Evolutionary conservation across 768 basidiomycete species (phyloP).

Genomic region (Amanita exitialis): DNA sequence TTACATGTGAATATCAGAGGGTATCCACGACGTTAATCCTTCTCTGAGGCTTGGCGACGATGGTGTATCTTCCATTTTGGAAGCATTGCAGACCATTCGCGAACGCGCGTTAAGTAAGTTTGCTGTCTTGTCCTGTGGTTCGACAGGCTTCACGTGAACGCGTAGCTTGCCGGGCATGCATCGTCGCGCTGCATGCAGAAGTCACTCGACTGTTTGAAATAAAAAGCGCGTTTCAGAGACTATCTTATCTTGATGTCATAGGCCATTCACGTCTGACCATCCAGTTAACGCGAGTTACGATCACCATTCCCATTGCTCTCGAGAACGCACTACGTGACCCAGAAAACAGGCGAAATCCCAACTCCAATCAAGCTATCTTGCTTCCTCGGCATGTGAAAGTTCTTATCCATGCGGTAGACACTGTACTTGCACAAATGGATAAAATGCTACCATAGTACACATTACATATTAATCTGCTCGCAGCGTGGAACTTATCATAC

Average conservation of each 20-base stretch:
- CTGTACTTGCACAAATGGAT: slow-evolving; percentile 60
- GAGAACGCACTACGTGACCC: slow-evolving; percentile 58
- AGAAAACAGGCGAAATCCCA: slow-evolving; percentile 10
- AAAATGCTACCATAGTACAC: slow-evolving; percentile 28
- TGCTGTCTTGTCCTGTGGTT: background rate
- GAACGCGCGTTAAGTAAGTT: slow-evolving; percentile 63
- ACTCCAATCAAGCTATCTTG: slow-evolving; percentile 14
- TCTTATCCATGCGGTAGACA: slow-evolving; percentile 52
- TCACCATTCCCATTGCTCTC: slow-evolving; percentile 52
- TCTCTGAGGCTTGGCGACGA: slow-evolving; percentile 71
- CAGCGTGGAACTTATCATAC: background rate
- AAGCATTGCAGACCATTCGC: slow-evolving; percentile 58
- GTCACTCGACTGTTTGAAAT: slow-evolving; percentile 74
- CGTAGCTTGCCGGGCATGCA: slow-evolving; percentile 69
- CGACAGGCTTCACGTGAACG: slow-evolving; percentile 1
- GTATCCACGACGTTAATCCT: slow-evolving; percentile 74
- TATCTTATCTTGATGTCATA: slow-evolving; percentile 70
- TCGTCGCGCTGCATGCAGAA: slow-evolving; percentile 63
- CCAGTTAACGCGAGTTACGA: slow-evolving; percentile 63
- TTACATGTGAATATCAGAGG: slow-evolving; percentile 29
- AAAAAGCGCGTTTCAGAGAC: slow-evolving; percentile 63
- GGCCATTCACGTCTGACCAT: slow-evolving; percentile 70
- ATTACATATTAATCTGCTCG: no score
- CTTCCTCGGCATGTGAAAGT: slow-evolving; percentile 50
- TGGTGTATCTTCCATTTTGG: slow-evolving; percentile 65